Conservation (phyloP, 768 basidiomycete species). For the Galerina sulciceps region DNA sequence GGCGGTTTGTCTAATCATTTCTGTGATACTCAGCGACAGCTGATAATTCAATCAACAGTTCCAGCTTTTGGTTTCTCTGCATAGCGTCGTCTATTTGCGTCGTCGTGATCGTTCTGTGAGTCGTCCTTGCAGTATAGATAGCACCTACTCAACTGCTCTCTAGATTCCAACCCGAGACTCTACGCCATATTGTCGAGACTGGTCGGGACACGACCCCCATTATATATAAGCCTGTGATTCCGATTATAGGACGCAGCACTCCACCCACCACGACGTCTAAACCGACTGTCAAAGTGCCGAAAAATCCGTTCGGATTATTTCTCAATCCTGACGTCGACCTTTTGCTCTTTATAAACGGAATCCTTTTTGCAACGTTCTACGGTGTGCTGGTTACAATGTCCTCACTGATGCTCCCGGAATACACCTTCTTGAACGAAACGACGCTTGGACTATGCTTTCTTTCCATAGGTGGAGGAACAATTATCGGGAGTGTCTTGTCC, state of each 20-base stretch:
- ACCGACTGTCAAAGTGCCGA: slow-evolving; percentile 41
- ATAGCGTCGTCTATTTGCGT: slow-evolving; percentile 52
- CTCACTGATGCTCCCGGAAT: slow-evolving; percentile 59
- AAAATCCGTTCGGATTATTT: slow-evolving; percentile 64
- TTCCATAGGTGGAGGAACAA: slow-evolving; percentile 73
- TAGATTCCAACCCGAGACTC: slow-evolving; percentile 55
- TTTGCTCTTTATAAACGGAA: slow-evolving; percentile 55
- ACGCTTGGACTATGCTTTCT: slow-evolving; percentile 81
- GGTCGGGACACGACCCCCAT: slow-evolving; percentile 50
- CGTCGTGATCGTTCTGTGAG: slow-evolving; percentile 51
- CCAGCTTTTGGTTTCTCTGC: slow-evolving; percentile 67
- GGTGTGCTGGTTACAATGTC: slow-evolving; percentile 66
- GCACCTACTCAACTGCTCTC: slow-evolving; percentile 15
- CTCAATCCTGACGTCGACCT: slow-evolving; percentile 57
- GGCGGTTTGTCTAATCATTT: slow-evolving; percentile 48
- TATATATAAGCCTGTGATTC: slow-evolving; percentile 61
- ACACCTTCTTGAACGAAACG: slow-evolving; percentile 64
- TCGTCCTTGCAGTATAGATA: neutral
- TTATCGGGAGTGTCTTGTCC: slow-evolving; percentile 56
- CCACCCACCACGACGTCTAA: slow-evolving; percentile 26
- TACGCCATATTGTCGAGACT: slow-evolving; percentile 59
- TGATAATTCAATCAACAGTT: slow-evolving; percentile 32
- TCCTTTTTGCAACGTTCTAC: slow-evolving; percentile 61
- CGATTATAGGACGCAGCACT: slow-evolving; percentile 40
- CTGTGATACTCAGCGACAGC: neutral